Conservation (phyloP, 169 alveolate genomes). For the Gregarina niphandrodes region DNA sequence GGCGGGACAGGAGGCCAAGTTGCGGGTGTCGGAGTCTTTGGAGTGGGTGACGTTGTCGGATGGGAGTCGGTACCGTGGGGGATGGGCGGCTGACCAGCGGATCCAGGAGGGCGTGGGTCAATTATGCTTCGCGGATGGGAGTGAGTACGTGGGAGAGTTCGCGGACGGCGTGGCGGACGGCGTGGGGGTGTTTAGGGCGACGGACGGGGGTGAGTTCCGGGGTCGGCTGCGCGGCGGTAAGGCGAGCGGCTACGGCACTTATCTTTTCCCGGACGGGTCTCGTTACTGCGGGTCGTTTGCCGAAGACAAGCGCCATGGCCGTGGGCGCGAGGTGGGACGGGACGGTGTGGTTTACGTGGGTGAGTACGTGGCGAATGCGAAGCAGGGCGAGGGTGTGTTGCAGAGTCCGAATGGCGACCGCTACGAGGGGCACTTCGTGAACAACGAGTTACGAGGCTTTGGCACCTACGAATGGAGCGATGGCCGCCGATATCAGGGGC, state of each 20-base stretch:
- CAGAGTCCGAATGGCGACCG: constrained; percentile 7
- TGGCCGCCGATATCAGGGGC: constrained; percentile 30
- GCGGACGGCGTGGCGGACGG: background rate
- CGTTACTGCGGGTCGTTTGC: background rate
- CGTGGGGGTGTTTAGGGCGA: background rate
- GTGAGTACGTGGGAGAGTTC: background rate
- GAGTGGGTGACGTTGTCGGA: too few relatives aligned
- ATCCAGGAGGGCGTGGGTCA: background rate
- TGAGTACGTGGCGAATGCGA: background rate
- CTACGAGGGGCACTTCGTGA: constrained; percentile 29
- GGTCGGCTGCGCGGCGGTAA: background rate
- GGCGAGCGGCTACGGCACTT: constrained; percentile 2
- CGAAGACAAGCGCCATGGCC: background rate
- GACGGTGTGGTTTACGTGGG: background rate
- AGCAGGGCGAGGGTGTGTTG: background rate
- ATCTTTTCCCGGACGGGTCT: background rate
- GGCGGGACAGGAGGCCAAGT: too few relatives aligned
- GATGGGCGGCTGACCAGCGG: background rate
- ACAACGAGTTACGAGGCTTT: constrained; percentile 24
- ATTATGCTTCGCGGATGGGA: background rate
- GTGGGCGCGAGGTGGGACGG: background rate
- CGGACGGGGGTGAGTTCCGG: background rate
- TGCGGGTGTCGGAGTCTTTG: too few relatives aligned
- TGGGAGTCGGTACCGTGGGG: background rate
- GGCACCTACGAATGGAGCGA: constrained; percentile 32